These are phyloP conservation scores for Psilocybe sp. DNA, from an alignment of 768 basidiomycete genomes.

Conservation along the genomic window DNA sequence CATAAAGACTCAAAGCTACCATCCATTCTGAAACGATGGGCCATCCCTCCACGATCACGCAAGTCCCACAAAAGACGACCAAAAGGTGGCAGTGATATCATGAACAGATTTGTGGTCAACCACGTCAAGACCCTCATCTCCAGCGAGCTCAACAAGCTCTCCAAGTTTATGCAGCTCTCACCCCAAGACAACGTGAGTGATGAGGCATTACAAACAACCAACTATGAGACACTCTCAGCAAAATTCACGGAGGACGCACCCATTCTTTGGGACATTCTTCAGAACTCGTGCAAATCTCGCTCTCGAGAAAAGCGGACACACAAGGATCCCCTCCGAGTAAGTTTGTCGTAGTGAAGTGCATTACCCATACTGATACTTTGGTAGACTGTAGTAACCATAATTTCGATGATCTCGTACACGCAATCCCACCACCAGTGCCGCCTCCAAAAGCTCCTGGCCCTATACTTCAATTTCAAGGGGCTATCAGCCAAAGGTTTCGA, in stretches of 20 bases:
- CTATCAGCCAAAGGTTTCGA: constrained; percentile 35
- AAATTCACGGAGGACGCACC: not conserved
- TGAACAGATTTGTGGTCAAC: no score
- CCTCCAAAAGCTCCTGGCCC: constrained; percentile 28
- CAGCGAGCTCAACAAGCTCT: not conserved
- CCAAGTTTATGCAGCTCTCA: not conserved
- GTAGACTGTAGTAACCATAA: constrained; percentile 22
- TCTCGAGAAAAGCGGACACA: constrained; percentile 12
- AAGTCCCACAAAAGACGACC: no score
- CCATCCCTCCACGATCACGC: no score
- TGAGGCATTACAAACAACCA: not conserved
- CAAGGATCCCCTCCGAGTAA: constrained; percentile 7
- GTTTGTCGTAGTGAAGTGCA: not conserved
- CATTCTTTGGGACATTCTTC: not conserved
- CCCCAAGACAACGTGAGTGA: not conserved
- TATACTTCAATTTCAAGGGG: constrained; percentile 36
- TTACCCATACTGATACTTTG: not conserved
- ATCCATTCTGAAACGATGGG: no score
- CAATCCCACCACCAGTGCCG: constrained; percentile 22
- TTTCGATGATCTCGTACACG: constrained; percentile 24
- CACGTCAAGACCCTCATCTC: no score
- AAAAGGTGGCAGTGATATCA: no score
- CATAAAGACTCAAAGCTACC: no score
- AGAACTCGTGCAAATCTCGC: not conserved
- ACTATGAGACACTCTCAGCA: not conserved